Evolutionary conservation across 495 filamentous ascomycete genomes (phyloP).

Genomic region (Talaromyces adpressus): DNA sequence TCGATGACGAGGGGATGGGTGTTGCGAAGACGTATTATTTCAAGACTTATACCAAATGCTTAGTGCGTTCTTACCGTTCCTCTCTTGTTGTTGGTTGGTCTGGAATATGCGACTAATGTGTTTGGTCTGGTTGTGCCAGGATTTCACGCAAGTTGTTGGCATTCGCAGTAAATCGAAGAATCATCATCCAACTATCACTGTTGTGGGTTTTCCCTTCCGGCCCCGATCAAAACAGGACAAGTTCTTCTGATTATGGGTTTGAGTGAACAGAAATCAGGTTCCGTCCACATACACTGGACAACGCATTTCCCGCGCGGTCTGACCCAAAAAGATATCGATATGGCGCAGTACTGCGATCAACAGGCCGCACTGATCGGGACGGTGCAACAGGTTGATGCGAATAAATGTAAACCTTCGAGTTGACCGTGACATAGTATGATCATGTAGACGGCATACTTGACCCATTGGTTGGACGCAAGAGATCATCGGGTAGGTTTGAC

Average conservation of each 20-base stretch:
- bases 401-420: slow-evolving; percentile 25
- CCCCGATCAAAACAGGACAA: neutral
- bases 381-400: slow-evolving; percentile 27
- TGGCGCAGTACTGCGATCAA: slow-evolving; percentile 61
- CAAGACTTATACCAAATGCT: slow-evolving; percentile 37
- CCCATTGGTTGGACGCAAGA: neutral
- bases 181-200: slow-evolving; percentile 41
- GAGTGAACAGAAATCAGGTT: slow-evolving; percentile 29
- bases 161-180: slow-evolving; percentile 24
- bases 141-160: slow-evolving; percentile 9
- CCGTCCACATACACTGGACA: slow-evolving; percentile 55
- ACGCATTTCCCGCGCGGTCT: slow-evolving; percentile 68
- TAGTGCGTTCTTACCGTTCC: slow-evolving; percentile 16
- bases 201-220: slow-evolving; percentile 27
- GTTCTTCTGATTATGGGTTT: slow-evolving; percentile 9
- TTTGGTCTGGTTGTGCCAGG: neutral
- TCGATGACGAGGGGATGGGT: slow-evolving; percentile 30
- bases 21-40: slow-evolving; percentile 41
- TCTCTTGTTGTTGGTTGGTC: neutral
- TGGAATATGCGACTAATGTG: neutral
- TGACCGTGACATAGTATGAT: neutral
- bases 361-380: slow-evolving; percentile 36
- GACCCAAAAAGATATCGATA: slow-evolving; percentile 55
- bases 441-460: neutral
- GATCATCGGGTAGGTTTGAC: neutral